phyloP scores from a whole-genome alignment of 2,329 filamentous ascomycete genomes.

The Colletotrichum abscissum region DNA sequence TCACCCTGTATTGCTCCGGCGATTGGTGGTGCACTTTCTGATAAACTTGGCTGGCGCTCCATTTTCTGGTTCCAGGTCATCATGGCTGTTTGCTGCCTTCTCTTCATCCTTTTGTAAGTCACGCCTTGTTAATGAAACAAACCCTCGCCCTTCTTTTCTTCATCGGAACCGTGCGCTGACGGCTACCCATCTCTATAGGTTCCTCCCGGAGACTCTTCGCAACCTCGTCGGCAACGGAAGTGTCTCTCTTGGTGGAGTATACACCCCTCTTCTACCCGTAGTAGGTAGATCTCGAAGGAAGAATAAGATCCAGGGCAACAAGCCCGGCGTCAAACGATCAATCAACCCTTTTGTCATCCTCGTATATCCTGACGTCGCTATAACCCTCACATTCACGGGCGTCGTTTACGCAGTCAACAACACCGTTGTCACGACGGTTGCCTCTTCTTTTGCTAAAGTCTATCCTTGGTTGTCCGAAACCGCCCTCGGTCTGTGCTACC shows the following conservation, averaged over 20 bases:
- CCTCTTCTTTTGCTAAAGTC: constrained; percentile 42
- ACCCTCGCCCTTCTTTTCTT: not conserved
- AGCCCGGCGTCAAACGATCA: constrained; percentile 12
- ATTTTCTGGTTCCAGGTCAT: constrained; percentile 67
- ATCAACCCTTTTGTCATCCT: constrained; percentile 46
- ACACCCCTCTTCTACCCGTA: constrained; percentile 37
- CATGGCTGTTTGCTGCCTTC: constrained; percentile 49
- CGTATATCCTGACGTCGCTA: constrained; percentile 43
- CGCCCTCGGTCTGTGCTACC: constrained; percentile 45
- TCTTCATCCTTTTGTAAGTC: constrained; percentile 43
- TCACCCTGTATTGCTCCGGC: constrained; percentile 61
- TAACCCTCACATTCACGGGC: constrained; percentile 45
- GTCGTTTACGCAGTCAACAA: constrained; percentile 49
- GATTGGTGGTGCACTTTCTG: constrained; percentile 59
- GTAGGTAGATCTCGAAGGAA: constrained; percentile 33
- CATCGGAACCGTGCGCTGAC: not conserved
- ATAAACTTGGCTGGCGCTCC: constrained; percentile 60
- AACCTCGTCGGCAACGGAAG: constrained; percentile 44
- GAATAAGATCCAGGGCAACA: not conserved
- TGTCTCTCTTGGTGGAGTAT: constrained; percentile 30
- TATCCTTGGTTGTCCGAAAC: constrained; percentile 44
- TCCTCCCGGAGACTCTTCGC: constrained; percentile 46
- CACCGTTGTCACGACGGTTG: constrained; percentile 48
- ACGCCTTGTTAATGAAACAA: too few relatives aligned
- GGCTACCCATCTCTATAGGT: not conserved